Evolutionary conservation across 2,329 filamentous ascomycete species (phyloP), one percentile per base, ranked within the genome.

Genomic region (Chalara sp.): DNA sequence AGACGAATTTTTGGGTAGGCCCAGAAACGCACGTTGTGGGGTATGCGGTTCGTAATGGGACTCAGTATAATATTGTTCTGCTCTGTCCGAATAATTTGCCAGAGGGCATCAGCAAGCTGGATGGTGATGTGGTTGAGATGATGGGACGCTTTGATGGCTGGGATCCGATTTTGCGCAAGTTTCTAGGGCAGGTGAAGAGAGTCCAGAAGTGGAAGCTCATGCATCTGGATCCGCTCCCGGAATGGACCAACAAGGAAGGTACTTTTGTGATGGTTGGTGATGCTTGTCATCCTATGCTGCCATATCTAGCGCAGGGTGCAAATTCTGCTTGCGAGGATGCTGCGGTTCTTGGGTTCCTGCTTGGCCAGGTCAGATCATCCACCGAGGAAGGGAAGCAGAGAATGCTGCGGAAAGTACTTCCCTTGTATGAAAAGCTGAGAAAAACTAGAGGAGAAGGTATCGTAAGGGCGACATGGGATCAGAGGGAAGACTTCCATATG

Each of bases 191-290:
- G 42, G 81, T 86, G 0, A 73, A 78, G 37, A 72, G 67, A 1
- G 80, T 86, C 0, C 76, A 81, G 39, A 87, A 87, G 64, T 88
- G 84, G 85, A 84, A 81, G 61, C 64, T 88, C 33, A 82, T 86
- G 78, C 49, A 65, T 71, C 48, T 68, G 70, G 63, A 70, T 68
- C 65, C 61, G 55, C 46, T 58, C 2, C 40, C 51, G 2, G 51
- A 56, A 10, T 65, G 61, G 63, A 53, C 53, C 1, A 61, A 60
- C 40, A 30, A 53, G 29, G 21, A 56, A 6, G 62, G 62, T 1
- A 63, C 52, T 3, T 55, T 59, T 30, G 49, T 56, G 30, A 65
- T 63, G 59, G 43, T 70, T 1, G 82, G 82, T 5, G 82, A 85
- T 56, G 71, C 78, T 1, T 84, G 80, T 53, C 82, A 84, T 60